Base-by-base conservation (phyloP, 1,139 yeast species). In the Petasospora rhodanensis region DNA sequence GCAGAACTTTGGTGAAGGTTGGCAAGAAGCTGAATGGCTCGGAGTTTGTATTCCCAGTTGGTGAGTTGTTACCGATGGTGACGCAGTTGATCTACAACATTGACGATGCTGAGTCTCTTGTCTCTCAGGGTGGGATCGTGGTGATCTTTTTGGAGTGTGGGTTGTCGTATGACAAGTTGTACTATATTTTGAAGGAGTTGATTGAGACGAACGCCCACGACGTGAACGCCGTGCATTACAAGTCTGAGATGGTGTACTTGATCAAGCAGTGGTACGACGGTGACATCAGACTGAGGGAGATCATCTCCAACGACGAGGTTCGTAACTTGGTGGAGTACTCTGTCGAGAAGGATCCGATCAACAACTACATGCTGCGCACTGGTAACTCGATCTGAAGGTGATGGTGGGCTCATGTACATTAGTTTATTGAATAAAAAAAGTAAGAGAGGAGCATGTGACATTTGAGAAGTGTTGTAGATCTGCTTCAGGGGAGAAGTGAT, bases 1-100 rank as follows among this genome's bases (percentile, higher is more conserved):
- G 62, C 5, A 49, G 63, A 20, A 61, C 65, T 10, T 63, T 75
- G 6, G 61, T 64, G 17, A 60, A 61, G 27, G 58, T 74, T 26
- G 81, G 80, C 12, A 64, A 64, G 47, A 67, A 64, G 42, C 61
- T 72, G 24, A 57, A 60, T 51, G 78, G 52, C 37, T 73, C 68
- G 31, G 96, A 87, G 49, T 70, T 77, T 52, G 85, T 87, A 2
- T 86, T 89, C 65, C 95, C 96, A 8, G 67, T 84, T 12, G 78
- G 76, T 42, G 80, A 77, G 42, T 64, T 87, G 37, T 66, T 85
- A 43, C 81, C 84, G 38, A 64, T 81, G 29, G 56, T 68, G 13
- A 53, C 63, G 24, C 47, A 49, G 19, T 38, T 61, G 26, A 55
- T 61, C 34, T 46, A 52, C 35, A 51, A 59, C 26, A 36, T 41